Base-by-base conservation (phyloP, 116 monocot genomes). In the Zostera marina region DNA sequence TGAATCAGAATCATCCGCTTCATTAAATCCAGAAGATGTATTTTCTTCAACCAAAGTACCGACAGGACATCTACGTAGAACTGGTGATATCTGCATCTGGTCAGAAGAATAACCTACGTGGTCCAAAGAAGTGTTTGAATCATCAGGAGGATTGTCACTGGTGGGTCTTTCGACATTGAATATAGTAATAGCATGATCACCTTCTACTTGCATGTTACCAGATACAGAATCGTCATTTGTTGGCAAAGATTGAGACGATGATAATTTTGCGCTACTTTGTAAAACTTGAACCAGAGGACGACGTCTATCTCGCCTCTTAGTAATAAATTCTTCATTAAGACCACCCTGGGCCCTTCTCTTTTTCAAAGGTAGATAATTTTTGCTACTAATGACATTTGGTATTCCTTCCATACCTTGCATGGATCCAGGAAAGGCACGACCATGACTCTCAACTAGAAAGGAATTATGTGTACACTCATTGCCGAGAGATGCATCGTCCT, bases 251-350 rank as follows among this genome's bases (percentile, higher is more conserved):
- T 71, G 62, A 40, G 59, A 66, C 52, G 42, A 22, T 42, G 68
- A 63, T 53, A 87, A 65, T 47, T 84, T 75, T 56, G 71, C 67
- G 72, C 81, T 93, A 59, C 74, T 88, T 62, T 81, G 70, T 52
- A 88, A 65, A 67, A 84, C 84, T 64, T 83, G 79, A 71, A 64
- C 64, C 64, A 86, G 75, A 17, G 86, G 91, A 9, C 76, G 64
- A 9, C 74, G 82, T 22, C 76, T 73, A 56, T 87, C 83, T 44
- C 78, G 77, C 43, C 77, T 87, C 83, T 76, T 87, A 41, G 56
- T 61, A 45, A 69, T 53, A 63, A 72, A 74, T 58, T 70, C 70
- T 62, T 87, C 81, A 66, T 41, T 15, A 26, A 47, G 8, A 47
- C 70, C 67, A 47, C 68, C 66, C 1, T 74, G 68, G 42, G 68